Evolutionary conservation across 345 rosid species (phyloP).

Genomic region (Dimocarpus longan): DNA sequence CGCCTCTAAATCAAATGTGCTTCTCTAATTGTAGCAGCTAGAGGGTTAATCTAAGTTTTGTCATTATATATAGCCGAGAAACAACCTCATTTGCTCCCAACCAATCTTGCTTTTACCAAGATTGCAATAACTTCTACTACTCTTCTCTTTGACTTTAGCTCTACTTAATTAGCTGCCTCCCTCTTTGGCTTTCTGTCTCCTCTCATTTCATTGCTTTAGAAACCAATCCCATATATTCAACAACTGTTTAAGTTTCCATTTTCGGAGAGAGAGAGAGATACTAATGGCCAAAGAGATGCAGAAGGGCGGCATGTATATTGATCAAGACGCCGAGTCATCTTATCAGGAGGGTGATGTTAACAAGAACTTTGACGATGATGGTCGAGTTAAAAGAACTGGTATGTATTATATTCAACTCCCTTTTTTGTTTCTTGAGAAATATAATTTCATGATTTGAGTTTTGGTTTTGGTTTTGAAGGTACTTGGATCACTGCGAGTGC

Average conservation of each 20-base stretch:
- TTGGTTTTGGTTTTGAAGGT: slow-evolving; percentile 41
- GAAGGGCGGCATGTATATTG: slow-evolving; percentile 38
- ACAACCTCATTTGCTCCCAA: slow-evolving; percentile 11
- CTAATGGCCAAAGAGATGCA: slow-evolving; percentile 40
- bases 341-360: slow-evolving; percentile 28
- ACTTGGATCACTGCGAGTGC: slow-evolving; percentile 84
- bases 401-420: not conserved
- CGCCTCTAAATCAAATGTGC: not conserved
- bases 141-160: not conserved
- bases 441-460: not conserved
- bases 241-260: not conserved
- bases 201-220: not conserved
- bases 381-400: slow-evolving; percentile 73
- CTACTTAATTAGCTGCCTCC: not conserved
- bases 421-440: not conserved
- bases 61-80: slow-evolving; percentile 5
- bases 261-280: slow-evolving; percentile 7
- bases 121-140: not conserved
- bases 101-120: not conserved
- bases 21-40: not conserved
- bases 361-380: slow-evolving; percentile 74
- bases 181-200: not conserved
- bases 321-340: slow-evolving; percentile 34
- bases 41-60: not conserved
- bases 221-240: not conserved